A percentile compares a stretch with the other conserved stretches of the same genome.
These are phyloP conservation scores for Rosa lucieae DNA, from an alignment of 306 rosid species.

Conservation along the genomic window DNA sequence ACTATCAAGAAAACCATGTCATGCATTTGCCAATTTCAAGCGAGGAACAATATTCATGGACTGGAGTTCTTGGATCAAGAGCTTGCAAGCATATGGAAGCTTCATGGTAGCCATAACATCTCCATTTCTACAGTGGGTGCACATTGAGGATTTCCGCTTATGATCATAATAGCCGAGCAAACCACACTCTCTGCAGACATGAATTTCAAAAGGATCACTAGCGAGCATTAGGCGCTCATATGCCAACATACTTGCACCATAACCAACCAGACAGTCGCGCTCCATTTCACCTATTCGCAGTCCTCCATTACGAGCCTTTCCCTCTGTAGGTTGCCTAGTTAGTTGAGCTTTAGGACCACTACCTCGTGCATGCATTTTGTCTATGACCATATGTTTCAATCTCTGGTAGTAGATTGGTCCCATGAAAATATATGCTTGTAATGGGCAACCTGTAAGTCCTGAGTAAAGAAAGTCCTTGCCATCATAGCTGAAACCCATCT, in stretches of 20 bases:
- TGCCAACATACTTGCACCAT: slow-evolving; percentile 92
- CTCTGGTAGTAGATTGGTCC: slow-evolving; percentile 98
- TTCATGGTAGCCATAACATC: slow-evolving; percentile 69
- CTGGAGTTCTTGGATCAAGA: slow-evolving; percentile 92
- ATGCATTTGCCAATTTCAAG: slow-evolving; percentile 60
- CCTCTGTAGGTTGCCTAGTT: slow-evolving; percentile 91
- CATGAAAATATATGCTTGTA: slow-evolving; percentile 96
- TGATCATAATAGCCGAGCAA: slow-evolving; percentile 82
- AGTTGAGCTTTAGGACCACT: slow-evolving; percentile 61
- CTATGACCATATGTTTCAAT: slow-evolving; percentile 93
- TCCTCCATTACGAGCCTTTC: slow-evolving; percentile 90
- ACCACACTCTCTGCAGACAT: slow-evolving; percentile 85
- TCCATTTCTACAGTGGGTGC: slow-evolving; percentile 86
- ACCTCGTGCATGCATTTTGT: slow-evolving; percentile 96
- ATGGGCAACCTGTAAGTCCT: slow-evolving; percentile 85
- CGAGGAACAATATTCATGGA: slow-evolving; percentile 93
- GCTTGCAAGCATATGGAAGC: slow-evolving; percentile 97
- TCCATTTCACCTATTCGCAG: slow-evolving; percentile 97
- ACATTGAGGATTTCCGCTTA: slow-evolving; percentile 64
- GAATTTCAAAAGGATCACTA: slow-evolving; percentile 85
- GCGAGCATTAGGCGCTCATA: slow-evolving; percentile 82
- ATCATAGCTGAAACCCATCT: slow-evolving; percentile 73
- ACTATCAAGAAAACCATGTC: neutral
- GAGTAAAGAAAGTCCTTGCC: slow-evolving; percentile 94
- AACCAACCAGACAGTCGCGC: slow-evolving; percentile 82